Evolutionary conservation across 2,329 filamentous ascomycete genomes (phyloP), one percentile per base, ranked within the genome.

Genomic region (Scopulariopsis brevicaulis): DNA sequence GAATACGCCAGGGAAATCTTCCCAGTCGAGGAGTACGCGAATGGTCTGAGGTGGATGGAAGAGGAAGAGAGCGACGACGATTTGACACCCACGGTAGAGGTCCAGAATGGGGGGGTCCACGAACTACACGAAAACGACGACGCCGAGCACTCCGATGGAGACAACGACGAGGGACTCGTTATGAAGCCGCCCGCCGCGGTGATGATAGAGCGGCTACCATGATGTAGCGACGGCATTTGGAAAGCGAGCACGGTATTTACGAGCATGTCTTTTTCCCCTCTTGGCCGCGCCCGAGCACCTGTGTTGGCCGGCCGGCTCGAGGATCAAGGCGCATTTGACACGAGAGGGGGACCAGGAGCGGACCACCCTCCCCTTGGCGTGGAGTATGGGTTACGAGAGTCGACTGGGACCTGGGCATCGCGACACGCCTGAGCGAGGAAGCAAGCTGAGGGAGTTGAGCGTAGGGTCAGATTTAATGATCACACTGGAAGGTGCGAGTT

Each of bases 1-100:
- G 94, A 97, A 71, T 99, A 97, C 69, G 93, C 93, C 1, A 81
- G 89, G 54, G 94, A 97, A 69, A 91, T 95, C 32, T 97, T 97
- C 66, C 90, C 90, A 0, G 80, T 96, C 14, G 94, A 99, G 71
- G 94, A 99, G 73, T 87, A 92, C 64, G 90, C 91, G 35, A 97
- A 97, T 69, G 93, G 93, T 5, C 74, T 94, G 67, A 90, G 87
- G 18, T 99, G 94, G 94, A 97, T 96, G 93, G 68, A 80, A 51
- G 78, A 81, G 4, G 78, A 79, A 12, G 77, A 77, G 46, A 76
- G 75, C 18, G 67, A 68, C 24, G 59, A 58, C 57, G 25, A 57
- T 50, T 18, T 58, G 56, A 40, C 46, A 46, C 15, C 55, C 43
- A 60, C 57, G 24, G 58, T 48, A 22, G 40, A 46, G 22, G 20